These are phyloP conservation scores for Coemansia sp. DNA, from an alignment of 192 early-diverging fungal genomes.

Conservation along the genomic window DNA sequence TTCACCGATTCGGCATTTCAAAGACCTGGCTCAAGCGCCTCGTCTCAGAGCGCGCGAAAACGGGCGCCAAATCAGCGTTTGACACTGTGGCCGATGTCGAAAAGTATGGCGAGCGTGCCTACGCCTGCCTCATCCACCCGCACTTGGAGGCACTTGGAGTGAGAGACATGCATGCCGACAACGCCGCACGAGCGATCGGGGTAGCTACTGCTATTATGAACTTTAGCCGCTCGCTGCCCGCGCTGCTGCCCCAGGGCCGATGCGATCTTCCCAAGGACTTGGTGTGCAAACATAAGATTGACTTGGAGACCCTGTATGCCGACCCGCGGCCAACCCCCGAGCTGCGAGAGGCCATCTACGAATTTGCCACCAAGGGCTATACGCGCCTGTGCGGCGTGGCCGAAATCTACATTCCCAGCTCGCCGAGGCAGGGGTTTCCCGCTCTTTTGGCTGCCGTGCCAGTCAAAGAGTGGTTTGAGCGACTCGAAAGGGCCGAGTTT, in stretches of 20 bases:
- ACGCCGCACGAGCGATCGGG: conserved; percentile 88
- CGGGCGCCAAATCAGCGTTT: conserved; percentile 68
- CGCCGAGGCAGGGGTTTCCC: conserved; percentile 67
- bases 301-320: conserved; percentile 73
- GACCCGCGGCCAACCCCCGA: conserved; percentile 57
- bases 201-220: conserved; percentile 85
- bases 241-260: conserved; percentile 66
- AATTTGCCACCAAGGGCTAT: conserved; percentile 79
- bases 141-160: conserved; percentile 88
- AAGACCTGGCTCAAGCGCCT: conserved; percentile 82
- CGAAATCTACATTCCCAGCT: conserved; percentile 62
- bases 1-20: conserved; percentile 63
- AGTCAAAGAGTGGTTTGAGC: conserved; percentile 70
- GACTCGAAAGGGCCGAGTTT: conserved; percentile 79
- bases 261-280: conserved; percentile 79
- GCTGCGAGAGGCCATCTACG: conserved; percentile 81
- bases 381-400: conserved; percentile 75
- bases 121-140: conserved; percentile 85
- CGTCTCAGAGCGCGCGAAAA: conserved; percentile 63
- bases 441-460: conserved; percentile 76
- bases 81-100: conserved; percentile 78
- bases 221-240: conserved; percentile 72
- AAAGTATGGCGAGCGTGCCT: conserved; percentile 86
- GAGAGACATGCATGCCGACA: conserved; percentile 80
- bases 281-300: conserved; percentile 76